These are phyloP conservation scores for Neurospora hispaniola DNA, from an alignment of 495 filamentous ascomycete species.

Conservation along the genomic window DNA sequence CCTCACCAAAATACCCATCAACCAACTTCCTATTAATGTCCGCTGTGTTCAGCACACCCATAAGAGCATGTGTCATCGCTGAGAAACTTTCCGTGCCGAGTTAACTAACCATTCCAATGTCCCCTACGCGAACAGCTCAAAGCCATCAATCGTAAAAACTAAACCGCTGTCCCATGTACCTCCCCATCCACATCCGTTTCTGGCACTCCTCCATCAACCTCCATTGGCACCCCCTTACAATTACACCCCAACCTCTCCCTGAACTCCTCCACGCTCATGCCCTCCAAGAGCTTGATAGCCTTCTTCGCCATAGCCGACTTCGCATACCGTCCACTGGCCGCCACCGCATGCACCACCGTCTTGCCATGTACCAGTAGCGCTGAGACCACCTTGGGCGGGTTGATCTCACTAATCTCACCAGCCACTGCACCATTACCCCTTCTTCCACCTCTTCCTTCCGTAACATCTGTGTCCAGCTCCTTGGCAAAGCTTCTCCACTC, in stretches of 20 bases:
- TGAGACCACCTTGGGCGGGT: conserved; percentile 46
- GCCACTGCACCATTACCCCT: conserved; percentile 2
- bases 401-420: conserved; percentile 26
- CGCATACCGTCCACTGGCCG: conserved; percentile 55
- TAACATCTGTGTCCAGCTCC: conserved; percentile 3
- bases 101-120: neutral
- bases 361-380: conserved; percentile 68
- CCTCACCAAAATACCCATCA: neutral
- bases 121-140: too few species aligned
- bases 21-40: neutral
- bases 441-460: neutral
- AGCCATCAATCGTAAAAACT: too few species aligned
- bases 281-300: conserved; percentile 49
- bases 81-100: neutral
- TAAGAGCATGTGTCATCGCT: neutral
- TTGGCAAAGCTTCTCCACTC: conserved; percentile 31
- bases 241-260: conserved; percentile 49
- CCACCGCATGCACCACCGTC: conserved; percentile 50
- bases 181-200: neutral
- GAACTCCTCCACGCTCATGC: conserved; percentile 49
- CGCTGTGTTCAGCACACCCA: neutral
- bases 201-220: neutral
- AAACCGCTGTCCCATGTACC: conserved; percentile 9
- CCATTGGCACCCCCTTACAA: conserved; percentile 32
- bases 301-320: conserved; percentile 63